Conservation (phyloP, 306 rosid genomes). For the Malus sieversii region DNA sequence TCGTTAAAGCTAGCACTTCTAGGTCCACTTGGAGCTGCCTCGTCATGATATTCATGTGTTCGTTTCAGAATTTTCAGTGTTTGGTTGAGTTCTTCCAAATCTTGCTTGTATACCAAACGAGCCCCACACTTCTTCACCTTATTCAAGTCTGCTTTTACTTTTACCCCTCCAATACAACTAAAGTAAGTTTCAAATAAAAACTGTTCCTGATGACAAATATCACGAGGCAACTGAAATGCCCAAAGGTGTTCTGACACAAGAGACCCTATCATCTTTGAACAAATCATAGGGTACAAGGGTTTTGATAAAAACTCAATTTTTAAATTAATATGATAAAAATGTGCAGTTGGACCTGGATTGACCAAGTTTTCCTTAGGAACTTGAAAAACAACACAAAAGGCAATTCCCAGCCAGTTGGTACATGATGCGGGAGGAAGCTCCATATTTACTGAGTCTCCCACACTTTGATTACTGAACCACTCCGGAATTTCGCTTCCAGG, state of each 20-base stretch:
- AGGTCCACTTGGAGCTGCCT: not conserved
- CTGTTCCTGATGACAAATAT: accelerated
- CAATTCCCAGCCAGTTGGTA: not conserved
- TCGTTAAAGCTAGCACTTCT: too few species aligned
- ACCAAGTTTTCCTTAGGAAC: not conserved
- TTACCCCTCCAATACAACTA: not conserved
- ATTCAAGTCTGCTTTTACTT: not conserved
- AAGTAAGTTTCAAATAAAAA: not conserved
- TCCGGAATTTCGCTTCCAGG: not conserved
- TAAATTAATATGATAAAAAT: not conserved
- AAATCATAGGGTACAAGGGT: too few species aligned
- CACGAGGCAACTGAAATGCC: not conserved
- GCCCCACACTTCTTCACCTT: not conserved
- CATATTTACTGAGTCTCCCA: not conserved
- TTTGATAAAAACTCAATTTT: too few species aligned
- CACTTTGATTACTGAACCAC: too few species aligned
- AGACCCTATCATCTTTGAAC: too few species aligned
- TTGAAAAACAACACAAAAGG: not conserved
- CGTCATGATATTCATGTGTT: too few species aligned
- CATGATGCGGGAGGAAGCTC: not conserved
- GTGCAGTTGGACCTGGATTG: too few species aligned
- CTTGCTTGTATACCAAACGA: not conserved
- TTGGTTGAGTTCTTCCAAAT: not conserved
- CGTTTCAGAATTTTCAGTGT: not conserved
- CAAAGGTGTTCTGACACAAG: not conserved